phyloP scores from a whole-genome alignment of 805 yeast genomes.

The Candida ulmi region DNA sequence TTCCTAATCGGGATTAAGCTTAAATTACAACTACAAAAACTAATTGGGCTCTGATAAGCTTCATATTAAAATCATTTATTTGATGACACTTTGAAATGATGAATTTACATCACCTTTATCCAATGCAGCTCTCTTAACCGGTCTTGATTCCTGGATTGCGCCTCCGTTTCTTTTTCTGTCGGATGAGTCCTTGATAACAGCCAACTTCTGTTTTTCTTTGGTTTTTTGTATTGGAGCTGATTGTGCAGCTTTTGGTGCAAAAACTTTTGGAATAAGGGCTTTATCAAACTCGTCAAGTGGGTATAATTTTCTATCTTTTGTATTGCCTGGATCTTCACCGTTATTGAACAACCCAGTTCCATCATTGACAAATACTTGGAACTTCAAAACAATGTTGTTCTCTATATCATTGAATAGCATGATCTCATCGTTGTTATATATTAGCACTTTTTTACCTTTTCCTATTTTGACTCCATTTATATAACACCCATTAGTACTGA shows the following conservation, averaged over 20 bases:
- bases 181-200: neutral
- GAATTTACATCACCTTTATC: slow-evolving; percentile 23
- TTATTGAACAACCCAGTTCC: slow-evolving; percentile 58
- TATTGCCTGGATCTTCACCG: slow-evolving; percentile 25
- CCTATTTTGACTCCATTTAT: slow-evolving; percentile 57
- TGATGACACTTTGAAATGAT: slow-evolving; percentile 20
- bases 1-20: no score
- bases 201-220: neutral
- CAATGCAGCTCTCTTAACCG: slow-evolving; percentile 23
- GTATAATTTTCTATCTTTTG: slow-evolving; percentile 1
- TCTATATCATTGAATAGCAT: slow-evolving; percentile 60
- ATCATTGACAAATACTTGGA: slow-evolving; percentile 47
- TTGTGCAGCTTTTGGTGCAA: no score
- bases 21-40: no score
- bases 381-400: slow-evolving; percentile 47
- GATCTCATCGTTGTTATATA: slow-evolving; percentile 62
- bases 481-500: slow-evolving; percentile 73
- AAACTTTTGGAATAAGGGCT: slow-evolving; percentile 7
- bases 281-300: slow-evolving; percentile 14
- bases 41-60: no score
- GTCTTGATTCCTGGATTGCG: slow-evolving; percentile 5
- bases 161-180: slow-evolving; percentile 4
- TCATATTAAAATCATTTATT: slow-evolving; percentile 2
- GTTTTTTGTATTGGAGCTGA: neutral
- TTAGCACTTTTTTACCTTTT: slow-evolving; percentile 52